Percentiles rank a stretch among this genome's conserved stretches.
Evolutionary conservation across 768 basidiomycete genomes (phyloP).

Genomic region (Phaeotremella fagi): DNA sequence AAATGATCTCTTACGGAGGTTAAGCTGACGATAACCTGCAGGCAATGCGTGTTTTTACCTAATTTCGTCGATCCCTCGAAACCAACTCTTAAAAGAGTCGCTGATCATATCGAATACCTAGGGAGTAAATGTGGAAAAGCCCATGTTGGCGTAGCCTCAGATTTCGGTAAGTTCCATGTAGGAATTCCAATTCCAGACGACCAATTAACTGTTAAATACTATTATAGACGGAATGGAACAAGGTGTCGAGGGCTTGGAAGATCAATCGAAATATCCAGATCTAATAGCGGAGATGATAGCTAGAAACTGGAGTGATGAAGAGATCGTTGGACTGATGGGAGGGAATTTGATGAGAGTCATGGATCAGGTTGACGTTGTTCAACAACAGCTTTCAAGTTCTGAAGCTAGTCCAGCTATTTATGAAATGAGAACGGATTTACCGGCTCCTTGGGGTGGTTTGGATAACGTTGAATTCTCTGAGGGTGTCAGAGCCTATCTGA

Average conservation of each 20-base stretch:
- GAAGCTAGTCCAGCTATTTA: conserved; percentile 14
- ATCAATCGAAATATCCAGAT: conserved; percentile 19
- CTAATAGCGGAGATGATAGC: conserved; percentile 21
- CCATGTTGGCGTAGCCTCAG: conserved; percentile 23
- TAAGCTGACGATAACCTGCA: not conserved
- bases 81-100: conserved; percentile 16
- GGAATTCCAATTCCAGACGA: not conserved
- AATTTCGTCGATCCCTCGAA: conserved; percentile 19
- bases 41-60: conserved; percentile 16
- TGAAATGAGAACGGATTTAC: conserved; percentile 22
- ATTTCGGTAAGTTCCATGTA: conserved; percentile 9
- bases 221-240: conserved; percentile 10
- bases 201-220: not conserved
- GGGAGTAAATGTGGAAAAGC: conserved; percentile 10
- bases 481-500: not conserved
- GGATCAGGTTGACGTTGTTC: conserved; percentile 17
- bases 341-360: conserved; percentile 26
- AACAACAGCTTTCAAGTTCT: not conserved
- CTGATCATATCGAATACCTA: conserved; percentile 30
- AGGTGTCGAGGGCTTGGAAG: conserved; percentile 27
- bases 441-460: conserved; percentile 24
- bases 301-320: conserved; percentile 25
- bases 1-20: not conserved
- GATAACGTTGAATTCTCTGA: conserved; percentile 4
- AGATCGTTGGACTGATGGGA: conserved; percentile 22